Base-by-base conservation (phyloP, 2,329 filamentous ascomycete species). In the Alternaria tenuissima region DNA sequence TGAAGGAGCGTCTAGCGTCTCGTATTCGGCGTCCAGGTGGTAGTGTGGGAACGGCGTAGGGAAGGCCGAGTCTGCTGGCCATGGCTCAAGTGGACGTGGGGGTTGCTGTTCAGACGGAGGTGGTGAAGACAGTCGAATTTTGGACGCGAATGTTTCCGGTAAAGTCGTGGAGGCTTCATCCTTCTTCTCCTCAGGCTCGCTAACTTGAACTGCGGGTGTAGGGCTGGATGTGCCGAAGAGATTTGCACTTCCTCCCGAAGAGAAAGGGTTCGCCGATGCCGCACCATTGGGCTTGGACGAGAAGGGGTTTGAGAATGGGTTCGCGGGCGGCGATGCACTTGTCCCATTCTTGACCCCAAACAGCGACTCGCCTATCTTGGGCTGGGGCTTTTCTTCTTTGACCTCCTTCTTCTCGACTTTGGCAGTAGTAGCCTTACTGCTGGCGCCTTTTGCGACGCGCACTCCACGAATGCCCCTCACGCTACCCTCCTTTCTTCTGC, bases 21-120 rank as follows among this genome's bases (percentile, higher is more conserved):
- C 95, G 80, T 92, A 96, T 73, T 97, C 94, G 52, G 94, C 94
- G 69, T 98, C 95, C 52, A 90, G 84, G 81, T 93, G 92, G 74
- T 90, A 91, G 30, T 86, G 81, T 0, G 92, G 90, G 79, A 94
- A 98, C 0, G 93, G 83, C 1, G 83, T 62, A 0, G 92, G 91
- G 67, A 91, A 89, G 0, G 84, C 80, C 2, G 87, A 83, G 39
- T 83, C 80, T 12, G 85, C 75, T 0, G 94, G 94, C 94, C 94
- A 98, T 8, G 92, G 90, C 67, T 93, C 87, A 1, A 85, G 81
- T 0, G 87, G 82, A 0, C 16, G 70, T 70, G 65, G 34, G 77
- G 71, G 68, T 62, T 62, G 80, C 63, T 62, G 80, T 74, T 24
- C 78, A 3, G 69, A 71, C 61, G 30, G 77, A 68, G 66, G 65